Conservation (phyloP, 441 rosid genomes). For the Rhodomyrtus psidioides region DNA sequence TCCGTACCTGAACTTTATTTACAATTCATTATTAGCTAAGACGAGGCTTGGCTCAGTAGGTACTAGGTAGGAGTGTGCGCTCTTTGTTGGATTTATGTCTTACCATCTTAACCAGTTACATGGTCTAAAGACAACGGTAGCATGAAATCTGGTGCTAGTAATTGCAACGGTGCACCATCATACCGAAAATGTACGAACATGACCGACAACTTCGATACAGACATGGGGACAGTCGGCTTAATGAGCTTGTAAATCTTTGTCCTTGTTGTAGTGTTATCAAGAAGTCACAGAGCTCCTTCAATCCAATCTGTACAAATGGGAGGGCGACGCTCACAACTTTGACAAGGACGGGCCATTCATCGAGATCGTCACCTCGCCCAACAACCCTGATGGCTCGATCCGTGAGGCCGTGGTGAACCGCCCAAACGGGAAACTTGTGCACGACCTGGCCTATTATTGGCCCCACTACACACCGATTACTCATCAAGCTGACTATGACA, state of each 20-base stretch:
- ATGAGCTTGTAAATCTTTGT: not conserved
- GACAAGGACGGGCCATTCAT: constrained; percentile 47
- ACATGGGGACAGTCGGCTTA: not conserved
- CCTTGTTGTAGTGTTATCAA: constrained; percentile 40
- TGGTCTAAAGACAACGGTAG: not conserved
- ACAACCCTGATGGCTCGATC: constrained; percentile 72
- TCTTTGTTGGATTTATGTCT: not conserved
- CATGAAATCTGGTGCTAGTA: not conserved
- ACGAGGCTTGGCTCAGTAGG: not conserved
- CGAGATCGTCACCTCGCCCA: constrained; percentile 66
- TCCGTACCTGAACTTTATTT: not conserved
- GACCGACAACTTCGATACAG: not conserved
- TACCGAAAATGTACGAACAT: not conserved
- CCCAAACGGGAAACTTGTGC: constrained; percentile 39
- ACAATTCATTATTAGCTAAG: not conserved
- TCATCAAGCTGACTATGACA: constrained; percentile 46
- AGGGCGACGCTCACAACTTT: constrained; percentile 53
- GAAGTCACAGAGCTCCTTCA: constrained; percentile 38
- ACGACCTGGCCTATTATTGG: constrained; percentile 90
- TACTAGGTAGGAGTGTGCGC: not conserved
- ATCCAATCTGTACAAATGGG: constrained; percentile 69
- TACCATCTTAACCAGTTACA: not conserved
- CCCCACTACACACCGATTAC: constrained; percentile 77
- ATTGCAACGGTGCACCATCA: not conserved
- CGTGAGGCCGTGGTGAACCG: constrained; percentile 56